Evolutionary conservation across 257 asterid genomes (phyloP), one percentile per base, ranked within the genome.

Genomic region (Pogostemon cablin): DNA sequence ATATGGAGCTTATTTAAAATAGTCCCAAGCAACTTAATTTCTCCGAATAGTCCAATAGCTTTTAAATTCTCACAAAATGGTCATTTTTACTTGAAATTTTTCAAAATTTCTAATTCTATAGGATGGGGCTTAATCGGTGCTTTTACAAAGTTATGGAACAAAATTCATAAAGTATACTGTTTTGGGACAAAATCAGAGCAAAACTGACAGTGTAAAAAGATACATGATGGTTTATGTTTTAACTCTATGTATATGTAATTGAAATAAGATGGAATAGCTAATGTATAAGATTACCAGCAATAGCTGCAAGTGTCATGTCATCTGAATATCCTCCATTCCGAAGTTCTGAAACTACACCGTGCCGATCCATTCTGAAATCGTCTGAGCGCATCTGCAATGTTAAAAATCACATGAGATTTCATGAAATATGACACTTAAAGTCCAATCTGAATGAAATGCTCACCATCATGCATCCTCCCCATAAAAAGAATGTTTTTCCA

Each of bases 391-490:
- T 89, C 96, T 89, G 75, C 79, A 79, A 61, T 63, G 57, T 42
- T 53, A 70, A 70, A 37, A 34, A 46, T 58, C 17, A 55, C 42
- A 40, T 78, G 42, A 72, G 75, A 50, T 12, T 73, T 59, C 76
- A 48, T 55, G 54, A 53, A 54, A 76, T 48, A 55, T 48, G 52
- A n/a, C 34, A 20, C 58, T 68, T 12, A 17, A 55, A 62, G 50
- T 25, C 50, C 64, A 49, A 62, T 67, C 56, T 52, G 37, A 48
- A 55, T 32, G 1, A 25, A 59, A 67, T 47, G 35, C 68, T 83
- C 79, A 86, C 98, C 98, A 92, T 92, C 98, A 90, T 92, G 86
- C 98, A 92, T 78, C 98, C 98, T 78, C 98, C 98, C 98, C 98
- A 92, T 63, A 92, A 73, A 77, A 92, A 92, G 88, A 92, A 92